These are phyloP conservation scores for Elaeis oleifera DNA, from an alignment of 202 grass and related monocot genomes.

Conservation along the genomic window DNA sequence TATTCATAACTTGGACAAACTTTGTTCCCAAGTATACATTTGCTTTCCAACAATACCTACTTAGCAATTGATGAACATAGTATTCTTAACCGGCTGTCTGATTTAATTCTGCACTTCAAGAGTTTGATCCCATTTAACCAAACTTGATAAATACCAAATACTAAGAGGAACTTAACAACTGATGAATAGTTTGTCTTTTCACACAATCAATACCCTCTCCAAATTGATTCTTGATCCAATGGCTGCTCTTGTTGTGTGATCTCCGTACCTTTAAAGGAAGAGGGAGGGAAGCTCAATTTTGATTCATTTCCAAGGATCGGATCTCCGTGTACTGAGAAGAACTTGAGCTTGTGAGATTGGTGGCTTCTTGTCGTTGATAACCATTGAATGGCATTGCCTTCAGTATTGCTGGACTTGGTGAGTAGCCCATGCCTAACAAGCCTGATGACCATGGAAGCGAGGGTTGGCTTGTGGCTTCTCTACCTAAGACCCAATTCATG, in stretches of 20 bases:
- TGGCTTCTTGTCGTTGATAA: slow-evolving; percentile 10
- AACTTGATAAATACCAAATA: too few species aligned
- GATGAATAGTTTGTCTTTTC: slow-evolving; percentile 11
- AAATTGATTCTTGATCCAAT: slow-evolving; percentile 25
- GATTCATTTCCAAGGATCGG: slow-evolving; percentile 6
- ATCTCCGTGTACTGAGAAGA: slow-evolving; percentile 15
- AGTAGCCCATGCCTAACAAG: slow-evolving; percentile 10
- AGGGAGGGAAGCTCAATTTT: slow-evolving; percentile 25
- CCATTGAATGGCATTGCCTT: slow-evolving; percentile 26
- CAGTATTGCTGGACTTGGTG: slow-evolving; percentile 25
- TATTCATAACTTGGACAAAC: too few species aligned
- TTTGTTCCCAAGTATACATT: too few species aligned
- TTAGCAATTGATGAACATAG: too few species aligned
- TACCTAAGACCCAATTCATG: slow-evolving; percentile 32
- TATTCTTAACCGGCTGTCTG: too few species aligned
- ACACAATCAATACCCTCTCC: slow-evolving; percentile 30
- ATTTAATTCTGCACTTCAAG: too few species aligned
- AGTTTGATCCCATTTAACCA: too few species aligned
- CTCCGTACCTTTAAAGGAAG: slow-evolving; percentile 27
- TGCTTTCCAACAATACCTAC: too few species aligned
- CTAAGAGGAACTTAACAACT: not conserved
- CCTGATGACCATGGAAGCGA: slow-evolving; percentile 15
- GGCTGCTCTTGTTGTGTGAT: slow-evolving; percentile 14
- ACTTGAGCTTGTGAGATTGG: slow-evolving; percentile 19
- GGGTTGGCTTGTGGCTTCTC: slow-evolving; percentile 25